Evolutionary conservation across 225 moss, liverwort and hornwort genomes (phyloP).

Genomic region (Straminergon stramineum): DNA sequence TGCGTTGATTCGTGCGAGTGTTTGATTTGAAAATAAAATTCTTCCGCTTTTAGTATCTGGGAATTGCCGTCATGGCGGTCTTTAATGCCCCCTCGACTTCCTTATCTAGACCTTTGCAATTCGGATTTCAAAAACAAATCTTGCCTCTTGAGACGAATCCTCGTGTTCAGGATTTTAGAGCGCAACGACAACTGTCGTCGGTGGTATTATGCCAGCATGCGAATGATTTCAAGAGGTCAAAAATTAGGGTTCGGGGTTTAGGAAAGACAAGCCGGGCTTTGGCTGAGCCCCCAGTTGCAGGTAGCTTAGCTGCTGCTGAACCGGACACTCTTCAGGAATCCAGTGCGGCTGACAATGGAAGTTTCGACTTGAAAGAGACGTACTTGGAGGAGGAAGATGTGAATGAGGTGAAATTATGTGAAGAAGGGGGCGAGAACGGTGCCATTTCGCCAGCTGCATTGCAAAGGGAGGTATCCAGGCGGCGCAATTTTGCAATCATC

Average conservation of each 20-base stretch:
- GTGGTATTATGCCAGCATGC: neutral
- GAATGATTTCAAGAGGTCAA: neutral
- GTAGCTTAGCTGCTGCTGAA: conserved; percentile 5
- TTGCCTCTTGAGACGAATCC: neutral
- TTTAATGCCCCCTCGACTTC: conserved; percentile 2
- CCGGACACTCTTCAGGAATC: neutral
- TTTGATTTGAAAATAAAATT: neutral
- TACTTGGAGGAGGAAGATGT: neutral
- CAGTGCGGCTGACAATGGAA: neutral
- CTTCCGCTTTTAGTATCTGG: neutral
- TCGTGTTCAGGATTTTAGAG: neutral
- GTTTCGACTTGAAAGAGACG: neutral
- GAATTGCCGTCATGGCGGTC: conserved; percentile 14
- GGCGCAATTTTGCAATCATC: conserved; percentile 93
- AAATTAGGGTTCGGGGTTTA: conserved; percentile 14
- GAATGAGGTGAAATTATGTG: conserved; percentile 8
- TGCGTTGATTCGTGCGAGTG: neutral
- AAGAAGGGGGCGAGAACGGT: conserved; percentile 23
- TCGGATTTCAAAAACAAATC: neutral
- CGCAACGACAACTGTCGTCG: neutral
- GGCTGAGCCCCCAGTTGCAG: conserved; percentile 10
- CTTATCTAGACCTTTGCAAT: neutral
- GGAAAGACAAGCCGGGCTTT: conserved; percentile 29
- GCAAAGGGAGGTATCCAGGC: conserved; percentile 52
- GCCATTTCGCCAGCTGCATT: conserved; percentile 54